A percentile compares a stretch with the other conserved stretches of the same genome.
These are phyloP conservation scores for Malassezia caprae DNA, from an alignment of 1,284 basidiomycete genomes.

Conservation along the genomic window DNA sequence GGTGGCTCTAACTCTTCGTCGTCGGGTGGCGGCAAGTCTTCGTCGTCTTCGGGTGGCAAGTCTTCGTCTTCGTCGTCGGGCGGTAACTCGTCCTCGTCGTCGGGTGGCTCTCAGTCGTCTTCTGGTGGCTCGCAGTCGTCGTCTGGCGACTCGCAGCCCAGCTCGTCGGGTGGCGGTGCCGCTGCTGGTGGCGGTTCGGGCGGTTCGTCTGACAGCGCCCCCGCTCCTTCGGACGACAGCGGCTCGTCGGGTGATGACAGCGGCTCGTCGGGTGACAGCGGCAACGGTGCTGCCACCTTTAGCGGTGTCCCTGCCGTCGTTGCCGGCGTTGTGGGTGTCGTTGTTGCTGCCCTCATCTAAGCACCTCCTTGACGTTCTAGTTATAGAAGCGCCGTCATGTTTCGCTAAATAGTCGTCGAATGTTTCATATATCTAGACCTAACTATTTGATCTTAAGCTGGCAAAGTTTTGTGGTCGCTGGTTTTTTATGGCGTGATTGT, in stretches of 20 bases:
- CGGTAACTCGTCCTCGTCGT: slow-evolving; percentile 3
- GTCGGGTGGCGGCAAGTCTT: background rate
- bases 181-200: slow-evolving; percentile 5
- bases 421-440: background rate
- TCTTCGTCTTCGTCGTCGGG: background rate
- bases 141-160: background rate
- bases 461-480: background rate
- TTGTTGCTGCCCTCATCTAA: slow-evolving; percentile 18
- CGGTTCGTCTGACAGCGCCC: background rate
- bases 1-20: background rate
- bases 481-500: background rate
- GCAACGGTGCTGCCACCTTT: slow-evolving; percentile 11
- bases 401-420: background rate
- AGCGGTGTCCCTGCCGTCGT: slow-evolving; percentile 16
- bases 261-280: background rate
- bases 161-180: background rate
- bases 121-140: background rate
- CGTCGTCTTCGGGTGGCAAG: background rate
- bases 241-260: background rate
- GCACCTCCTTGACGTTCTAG: background rate
- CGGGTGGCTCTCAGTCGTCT: background rate
- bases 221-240: background rate
- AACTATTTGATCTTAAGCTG: background rate
- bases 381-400: background rate
- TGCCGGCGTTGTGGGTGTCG: slow-evolving; percentile 18